Percentiles rank a stretch among this genome's conserved stretches.
Evolutionary conservation across 148 eudicot genomes (phyloP).

Genomic region (Rhododendron griersonianum): DNA sequence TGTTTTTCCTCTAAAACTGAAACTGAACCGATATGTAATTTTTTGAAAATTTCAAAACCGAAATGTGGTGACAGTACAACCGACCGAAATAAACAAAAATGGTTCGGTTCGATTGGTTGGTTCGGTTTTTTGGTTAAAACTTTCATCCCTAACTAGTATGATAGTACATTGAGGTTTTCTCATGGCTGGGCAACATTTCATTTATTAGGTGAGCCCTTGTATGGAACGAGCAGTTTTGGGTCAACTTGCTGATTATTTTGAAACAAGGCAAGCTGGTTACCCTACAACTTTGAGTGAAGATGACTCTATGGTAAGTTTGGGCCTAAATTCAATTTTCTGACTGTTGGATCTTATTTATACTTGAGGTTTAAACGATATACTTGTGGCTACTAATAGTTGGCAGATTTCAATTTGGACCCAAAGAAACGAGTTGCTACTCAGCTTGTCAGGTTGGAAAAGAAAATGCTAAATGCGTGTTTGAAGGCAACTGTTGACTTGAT

Average conservation of each 20-base stretch:
- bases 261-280: constrained; percentile 60
- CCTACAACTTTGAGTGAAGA: constrained; percentile 76
- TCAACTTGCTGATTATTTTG: constrained; percentile 78
- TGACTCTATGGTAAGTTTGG: constrained; percentile 58
- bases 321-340: background rate
- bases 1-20: background rate
- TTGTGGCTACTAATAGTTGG: no score
- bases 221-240: constrained; percentile 88
- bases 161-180: background rate
- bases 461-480: no score
- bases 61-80: background rate
- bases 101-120: background rate
- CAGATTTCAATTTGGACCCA: no score
- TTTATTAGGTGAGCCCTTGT: constrained; percentile 80
- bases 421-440: no score
- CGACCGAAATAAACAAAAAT: background rate
- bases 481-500: no score
- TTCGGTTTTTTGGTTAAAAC: background rate
- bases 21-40: no score
- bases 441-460: no score
- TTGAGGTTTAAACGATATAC: no score
- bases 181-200: constrained; percentile 5
- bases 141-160: background rate
- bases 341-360: no score
- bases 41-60: no score